A percentile compares a stretch with the other conserved stretches of the same genome.
Conservation (phyloP, 768 basidiomycete species). For the Rhizopogon vinicolor region DNA sequence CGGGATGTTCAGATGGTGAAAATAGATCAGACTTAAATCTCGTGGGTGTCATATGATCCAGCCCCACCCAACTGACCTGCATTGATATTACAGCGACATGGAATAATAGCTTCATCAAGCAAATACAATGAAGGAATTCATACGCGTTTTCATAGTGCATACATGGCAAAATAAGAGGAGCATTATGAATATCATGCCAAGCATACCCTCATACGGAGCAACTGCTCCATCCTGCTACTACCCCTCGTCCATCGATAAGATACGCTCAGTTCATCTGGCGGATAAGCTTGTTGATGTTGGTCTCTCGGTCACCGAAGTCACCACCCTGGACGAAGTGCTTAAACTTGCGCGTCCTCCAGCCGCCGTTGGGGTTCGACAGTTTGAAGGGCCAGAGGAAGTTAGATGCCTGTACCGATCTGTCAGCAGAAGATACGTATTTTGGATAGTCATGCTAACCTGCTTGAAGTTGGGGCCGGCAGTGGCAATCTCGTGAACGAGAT, state of each 20-base stretch:
- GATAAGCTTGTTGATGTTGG: conserved; percentile 96
- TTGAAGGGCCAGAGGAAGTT: conserved; percentile 99
- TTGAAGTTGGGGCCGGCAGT: conserved; percentile 99
- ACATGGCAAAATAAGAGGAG: conserved; percentile 18
- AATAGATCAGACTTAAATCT: neutral
- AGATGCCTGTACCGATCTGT: conserved; percentile 47
- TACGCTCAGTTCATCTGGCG: conserved; percentile 79
- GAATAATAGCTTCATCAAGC: neutral
- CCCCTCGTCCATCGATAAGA: conserved; percentile 2
- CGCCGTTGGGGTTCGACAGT: conserved; percentile 97
- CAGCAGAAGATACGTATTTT: conserved; percentile 5
- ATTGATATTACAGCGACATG: neutral
- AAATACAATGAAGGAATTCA: conserved; percentile 11
- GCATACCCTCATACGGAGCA: conserved; percentile 24
- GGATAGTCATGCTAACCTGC: conserved; percentile 54
- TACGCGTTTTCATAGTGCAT: conserved; percentile 25
- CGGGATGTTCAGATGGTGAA: neutral
- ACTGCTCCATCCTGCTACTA: conserved; percentile 5
- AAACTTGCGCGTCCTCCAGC: conserved; percentile 98
- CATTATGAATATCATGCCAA: conserved; percentile 22
- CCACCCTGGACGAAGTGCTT: conserved; percentile 95
- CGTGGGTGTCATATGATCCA: neutral
- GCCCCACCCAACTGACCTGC: neutral
- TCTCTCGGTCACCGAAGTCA: conserved; percentile 96
- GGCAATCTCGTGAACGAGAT: conserved; percentile 95